These are phyloP conservation scores for Fusarium nurragi DNA, from an alignment of 2,329 filamentous ascomycete species.

Conservation along the genomic window DNA sequence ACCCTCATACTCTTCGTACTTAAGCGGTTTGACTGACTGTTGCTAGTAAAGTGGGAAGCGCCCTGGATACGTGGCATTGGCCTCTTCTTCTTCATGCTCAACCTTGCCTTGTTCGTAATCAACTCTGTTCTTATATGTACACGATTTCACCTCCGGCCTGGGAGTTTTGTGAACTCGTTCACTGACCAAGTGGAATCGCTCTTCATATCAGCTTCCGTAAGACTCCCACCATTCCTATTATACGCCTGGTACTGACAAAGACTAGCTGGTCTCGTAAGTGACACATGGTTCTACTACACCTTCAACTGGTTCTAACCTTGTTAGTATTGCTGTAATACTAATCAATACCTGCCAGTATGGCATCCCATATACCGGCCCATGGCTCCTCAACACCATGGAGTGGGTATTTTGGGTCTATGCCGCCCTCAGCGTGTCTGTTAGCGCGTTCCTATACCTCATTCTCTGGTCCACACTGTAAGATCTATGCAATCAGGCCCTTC, in stretches of 20 bases:
- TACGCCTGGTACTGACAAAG: background rate
- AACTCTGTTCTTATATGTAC: conserved; percentile 72
- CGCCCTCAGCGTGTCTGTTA: conserved; percentile 71
- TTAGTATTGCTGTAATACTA: conserved; percentile 76
- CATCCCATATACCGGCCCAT: conserved; percentile 66
- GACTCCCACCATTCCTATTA: conserved; percentile 14
- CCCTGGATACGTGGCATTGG: conserved; percentile 68
- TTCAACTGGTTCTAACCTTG: background rate
- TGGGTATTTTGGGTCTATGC: conserved; percentile 80
- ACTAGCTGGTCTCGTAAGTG: conserved; percentile 56
- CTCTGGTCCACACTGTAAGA: conserved; percentile 70
- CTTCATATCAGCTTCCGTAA: conserved; percentile 75
- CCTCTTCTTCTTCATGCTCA: conserved; percentile 69
- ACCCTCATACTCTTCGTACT: background rate
- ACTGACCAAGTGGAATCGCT: conserved; percentile 80
- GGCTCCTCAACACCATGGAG: conserved; percentile 68
- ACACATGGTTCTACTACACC: background rate
- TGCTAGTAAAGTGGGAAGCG: conserved; percentile 49
- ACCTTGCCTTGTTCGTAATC: conserved; percentile 68
- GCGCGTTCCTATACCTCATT: conserved; percentile 77
- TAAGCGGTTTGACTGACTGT: background rate
- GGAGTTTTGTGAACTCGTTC: conserved; percentile 76
- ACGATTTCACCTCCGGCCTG: conserved; percentile 75
- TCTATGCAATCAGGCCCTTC: too few relatives aligned
- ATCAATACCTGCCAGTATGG: conserved; percentile 85